phyloP scores from a whole-genome alignment of 345 rosid genomes.

The Kernera saxatilis region DNA sequence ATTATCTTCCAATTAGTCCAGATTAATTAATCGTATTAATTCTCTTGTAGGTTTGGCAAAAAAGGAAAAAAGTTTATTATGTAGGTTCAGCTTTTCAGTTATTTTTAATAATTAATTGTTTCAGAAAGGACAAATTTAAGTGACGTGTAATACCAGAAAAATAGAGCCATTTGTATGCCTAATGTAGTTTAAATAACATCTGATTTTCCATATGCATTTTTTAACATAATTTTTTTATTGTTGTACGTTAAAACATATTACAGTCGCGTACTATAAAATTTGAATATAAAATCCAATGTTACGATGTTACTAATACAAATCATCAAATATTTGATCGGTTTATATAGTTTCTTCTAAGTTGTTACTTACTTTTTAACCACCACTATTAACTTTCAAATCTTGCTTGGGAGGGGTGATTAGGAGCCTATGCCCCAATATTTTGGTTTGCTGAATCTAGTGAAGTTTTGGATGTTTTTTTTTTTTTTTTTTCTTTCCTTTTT shows the following conservation, averaged over 20 bases:
- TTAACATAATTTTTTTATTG: too few relatives aligned
- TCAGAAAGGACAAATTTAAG: neutral
- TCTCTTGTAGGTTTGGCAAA: constrained; percentile 6
- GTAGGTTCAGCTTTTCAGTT: constrained; percentile 12
- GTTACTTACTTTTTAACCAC: neutral
- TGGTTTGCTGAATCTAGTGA: too few relatives aligned
- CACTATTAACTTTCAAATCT: too few relatives aligned
- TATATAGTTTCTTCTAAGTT: neutral
- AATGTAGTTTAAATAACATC: neutral
- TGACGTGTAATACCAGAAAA: constrained; percentile 7
- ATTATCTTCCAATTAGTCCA: neutral
- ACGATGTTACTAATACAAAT: neutral
- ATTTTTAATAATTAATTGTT: neutral
- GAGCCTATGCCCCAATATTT: too few relatives aligned
- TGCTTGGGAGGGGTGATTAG: too few relatives aligned
- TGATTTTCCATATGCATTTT: neutral
- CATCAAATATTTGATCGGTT: neutral
- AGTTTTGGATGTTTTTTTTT: neutral
- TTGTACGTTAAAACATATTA: neutral
- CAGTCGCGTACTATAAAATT: neutral
- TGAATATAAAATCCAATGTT: neutral
- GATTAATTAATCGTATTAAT: neutral
- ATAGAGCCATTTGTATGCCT: constrained; percentile 7
- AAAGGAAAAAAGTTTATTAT: neutral
- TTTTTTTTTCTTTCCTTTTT: too few relatives aligned